Evolutionary conservation across 306 rosid genomes (phyloP).

Genomic region (Geum urbanum): DNA sequence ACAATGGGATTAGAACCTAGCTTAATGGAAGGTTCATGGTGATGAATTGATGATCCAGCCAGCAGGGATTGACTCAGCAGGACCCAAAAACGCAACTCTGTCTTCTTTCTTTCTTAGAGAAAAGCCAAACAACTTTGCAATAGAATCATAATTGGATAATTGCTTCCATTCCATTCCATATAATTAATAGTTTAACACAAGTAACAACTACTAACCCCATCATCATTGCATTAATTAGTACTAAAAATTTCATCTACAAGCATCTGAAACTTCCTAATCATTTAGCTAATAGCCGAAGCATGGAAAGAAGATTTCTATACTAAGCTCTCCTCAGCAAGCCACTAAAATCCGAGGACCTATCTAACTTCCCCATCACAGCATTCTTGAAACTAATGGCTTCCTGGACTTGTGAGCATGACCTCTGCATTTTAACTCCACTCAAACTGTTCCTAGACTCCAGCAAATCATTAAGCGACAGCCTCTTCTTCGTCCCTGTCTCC

Average conservation of each 20-base stretch:
- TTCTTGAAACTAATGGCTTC: constrained; percentile 76
- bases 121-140: not conserved
- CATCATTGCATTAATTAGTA: not conserved
- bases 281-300: not conserved
- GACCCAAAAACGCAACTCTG: not conserved
- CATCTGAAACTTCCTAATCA: not conserved
- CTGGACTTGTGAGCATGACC: constrained; percentile 70
- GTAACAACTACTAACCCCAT: not conserved
- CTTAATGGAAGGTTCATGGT: not conserved
- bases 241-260: not conserved
- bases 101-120: not conserved
- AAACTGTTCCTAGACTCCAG: constrained; percentile 69
- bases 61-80: not conserved
- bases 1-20: not conserved
- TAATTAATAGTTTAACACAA: not conserved
- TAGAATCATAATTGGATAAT: not conserved
- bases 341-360: constrained; percentile 34
- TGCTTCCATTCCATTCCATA: not conserved
- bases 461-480: constrained; percentile 62
- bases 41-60: not conserved
- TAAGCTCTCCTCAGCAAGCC: constrained; percentile 40
- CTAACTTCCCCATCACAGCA: constrained; percentile 71
- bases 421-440: constrained; percentile 80
- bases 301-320: not conserved
- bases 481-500: constrained; percentile 51